Conservation (phyloP, 108 stramenopile species). For the Fistulifera pelliculosa region DNA sequence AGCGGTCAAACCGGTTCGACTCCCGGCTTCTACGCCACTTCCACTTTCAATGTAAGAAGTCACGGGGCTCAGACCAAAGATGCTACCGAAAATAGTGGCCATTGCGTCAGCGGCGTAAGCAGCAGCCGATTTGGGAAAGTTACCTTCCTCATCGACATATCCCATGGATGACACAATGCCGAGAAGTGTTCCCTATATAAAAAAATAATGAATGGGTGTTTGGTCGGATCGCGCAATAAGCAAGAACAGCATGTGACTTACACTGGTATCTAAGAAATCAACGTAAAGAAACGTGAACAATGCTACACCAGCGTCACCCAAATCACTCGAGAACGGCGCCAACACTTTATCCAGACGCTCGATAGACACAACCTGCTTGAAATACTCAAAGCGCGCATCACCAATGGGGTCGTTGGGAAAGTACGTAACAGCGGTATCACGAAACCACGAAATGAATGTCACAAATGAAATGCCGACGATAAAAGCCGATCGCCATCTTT, state of each 20-base stretch:
- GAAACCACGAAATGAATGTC: conserved; percentile 52
- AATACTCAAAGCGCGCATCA: conserved; percentile 48
- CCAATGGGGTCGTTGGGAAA: conserved; percentile 44
- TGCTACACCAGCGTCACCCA: conserved; percentile 31
- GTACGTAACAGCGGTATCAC: conserved; percentile 43
- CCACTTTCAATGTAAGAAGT: conserved; percentile 66
- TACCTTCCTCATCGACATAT: conserved; percentile 40
- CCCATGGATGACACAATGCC: conserved; percentile 30
- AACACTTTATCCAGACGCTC: conserved; percentile 29
- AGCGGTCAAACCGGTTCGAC: conserved; percentile 52
- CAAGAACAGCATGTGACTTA: background rate
- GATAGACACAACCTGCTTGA: conserved; percentile 43
- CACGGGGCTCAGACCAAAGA: conserved; percentile 52
- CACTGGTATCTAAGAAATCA: conserved; percentile 50
- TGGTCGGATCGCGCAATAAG: background rate
- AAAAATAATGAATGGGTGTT: background rate
- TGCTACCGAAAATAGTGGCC: conserved; percentile 52
- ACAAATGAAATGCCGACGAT: conserved; percentile 49
- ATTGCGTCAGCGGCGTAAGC: conserved; percentile 53
- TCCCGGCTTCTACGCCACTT: conserved; percentile 59
- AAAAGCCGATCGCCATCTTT: conserved; percentile 18
- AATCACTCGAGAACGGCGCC: conserved; percentile 23
- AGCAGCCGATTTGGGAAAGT: conserved; percentile 38
- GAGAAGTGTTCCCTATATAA: conserved; percentile 31
- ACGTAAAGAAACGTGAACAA: conserved; percentile 34